Evolutionary conservation across 352 stramenopile genomes (phyloP).

Genomic region (Phytopythium sindhum): DNA sequence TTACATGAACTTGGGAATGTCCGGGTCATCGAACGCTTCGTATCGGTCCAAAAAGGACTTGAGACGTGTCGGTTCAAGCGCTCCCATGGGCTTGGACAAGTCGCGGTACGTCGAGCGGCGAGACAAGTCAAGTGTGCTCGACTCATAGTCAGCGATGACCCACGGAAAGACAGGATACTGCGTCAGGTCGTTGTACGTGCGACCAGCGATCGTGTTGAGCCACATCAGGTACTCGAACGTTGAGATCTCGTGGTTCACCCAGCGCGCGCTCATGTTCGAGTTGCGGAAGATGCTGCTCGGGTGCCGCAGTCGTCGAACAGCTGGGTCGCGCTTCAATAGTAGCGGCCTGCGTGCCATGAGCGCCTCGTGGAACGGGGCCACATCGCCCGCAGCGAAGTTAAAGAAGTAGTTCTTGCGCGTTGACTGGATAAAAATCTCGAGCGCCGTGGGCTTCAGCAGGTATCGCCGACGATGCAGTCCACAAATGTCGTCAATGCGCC

Average conservation of each 20-base stretch:
- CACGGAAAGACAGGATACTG: constrained; percentile 97
- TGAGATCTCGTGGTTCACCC: constrained; percentile 89
- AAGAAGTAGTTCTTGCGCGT: constrained; percentile 88
- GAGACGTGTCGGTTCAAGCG: constrained; percentile 91
- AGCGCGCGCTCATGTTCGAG: constrained; percentile 61
- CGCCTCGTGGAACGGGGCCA: constrained; percentile 58
- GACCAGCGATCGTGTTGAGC: constrained; percentile 88
- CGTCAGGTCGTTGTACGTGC: constrained; percentile 90
- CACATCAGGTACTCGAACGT: constrained; percentile 96
- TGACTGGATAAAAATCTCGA: constrained; percentile 83
- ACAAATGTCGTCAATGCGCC: constrained; percentile 69
- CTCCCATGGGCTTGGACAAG: constrained; percentile 97
- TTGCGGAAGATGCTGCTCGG: constrained; percentile 81
- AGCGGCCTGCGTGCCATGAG: constrained; percentile 58
- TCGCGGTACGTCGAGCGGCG: constrained; percentile 91
- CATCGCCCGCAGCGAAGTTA: constrained; percentile 51
- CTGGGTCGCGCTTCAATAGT: constrained; percentile 63
- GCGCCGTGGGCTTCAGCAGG: constrained; percentile 70
- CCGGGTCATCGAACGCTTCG: constrained; percentile 83
- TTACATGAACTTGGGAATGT: constrained; percentile 88
- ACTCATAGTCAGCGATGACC: constrained; percentile 89
- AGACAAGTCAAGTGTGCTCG: constrained; percentile 55
- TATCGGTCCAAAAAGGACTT: constrained; percentile 94
- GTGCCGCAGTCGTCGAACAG: constrained; percentile 70
- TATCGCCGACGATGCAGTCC: constrained; percentile 75